phyloP scores from a whole-genome alignment of 2,329 filamentous ascomycete species.

The Stagonosporopsis chrysanthemi region DNA sequence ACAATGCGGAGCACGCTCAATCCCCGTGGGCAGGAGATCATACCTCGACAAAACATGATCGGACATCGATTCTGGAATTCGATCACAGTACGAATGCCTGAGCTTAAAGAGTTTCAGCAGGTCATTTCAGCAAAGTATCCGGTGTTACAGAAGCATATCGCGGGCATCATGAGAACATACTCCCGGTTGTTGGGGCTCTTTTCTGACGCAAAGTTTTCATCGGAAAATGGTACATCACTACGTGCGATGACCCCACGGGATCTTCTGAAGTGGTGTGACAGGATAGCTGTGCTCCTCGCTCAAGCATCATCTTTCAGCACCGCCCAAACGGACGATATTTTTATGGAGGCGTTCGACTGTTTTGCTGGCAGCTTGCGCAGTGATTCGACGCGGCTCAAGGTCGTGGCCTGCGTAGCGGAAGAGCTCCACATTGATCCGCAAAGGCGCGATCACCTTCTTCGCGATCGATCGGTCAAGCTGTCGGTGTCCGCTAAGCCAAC shows the following conservation, averaged over 20 bases:
- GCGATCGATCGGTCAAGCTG: constrained; percentile 72
- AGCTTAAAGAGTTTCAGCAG: constrained; percentile 73
- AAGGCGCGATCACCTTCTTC: constrained; percentile 78
- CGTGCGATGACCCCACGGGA: constrained; percentile 76
- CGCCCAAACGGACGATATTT: constrained; percentile 82
- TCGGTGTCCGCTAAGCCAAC: constrained; percentile 50
- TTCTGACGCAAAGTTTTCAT: constrained; percentile 56
- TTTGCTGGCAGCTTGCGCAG: constrained; percentile 84
- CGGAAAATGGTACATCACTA: constrained; percentile 63
- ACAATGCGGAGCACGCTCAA: constrained; percentile 78
- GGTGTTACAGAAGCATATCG: constrained; percentile 65
- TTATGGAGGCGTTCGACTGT: constrained; percentile 91
- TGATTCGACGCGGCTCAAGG: constrained; percentile 63
- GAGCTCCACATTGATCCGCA: constrained; percentile 87
- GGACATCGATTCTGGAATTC: constrained; percentile 86
- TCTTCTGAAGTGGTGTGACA: constrained; percentile 88
- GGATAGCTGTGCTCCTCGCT: constrained; percentile 72
- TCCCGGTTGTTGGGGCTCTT: constrained; percentile 52
- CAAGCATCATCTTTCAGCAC: constrained; percentile 69
- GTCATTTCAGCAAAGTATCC: constrained; percentile 78
- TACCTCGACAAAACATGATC: constrained; percentile 73
- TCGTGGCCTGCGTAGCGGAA: constrained; percentile 78
- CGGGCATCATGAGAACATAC: constrained; percentile 66
- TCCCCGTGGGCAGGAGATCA: constrained; percentile 73
- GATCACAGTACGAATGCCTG: constrained; percentile 72